Base-by-base conservation (phyloP, 129 eudicot genomes). In the Helianthus tuberosus region DNA sequence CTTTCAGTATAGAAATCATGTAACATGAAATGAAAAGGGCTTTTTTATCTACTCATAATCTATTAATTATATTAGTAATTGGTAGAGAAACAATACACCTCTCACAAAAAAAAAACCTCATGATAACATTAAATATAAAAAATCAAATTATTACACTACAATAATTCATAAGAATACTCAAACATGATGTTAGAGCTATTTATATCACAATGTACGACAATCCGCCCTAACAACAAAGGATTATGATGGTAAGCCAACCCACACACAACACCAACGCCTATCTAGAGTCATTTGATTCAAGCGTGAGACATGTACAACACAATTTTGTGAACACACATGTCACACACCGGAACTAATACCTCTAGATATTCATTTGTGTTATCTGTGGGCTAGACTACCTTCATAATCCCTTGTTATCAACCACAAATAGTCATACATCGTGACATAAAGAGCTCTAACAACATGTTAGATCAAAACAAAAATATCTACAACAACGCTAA, bases 351-450 rank as follows among this genome's bases (percentile, higher is more conserved):
- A 72, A 58, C 48, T 0, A 10, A 72, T 64, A 20, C 3, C 68
- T 64, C 83, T 11, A 79, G 83, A 79, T 66, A 64, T 14, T 38
- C 53, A 79, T 54, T 29, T 0, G 17, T 13, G 8, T 53, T 65
- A 62, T 17, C 10, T 11, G 77, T 79, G 83, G 78, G 73, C 68
- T 79, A 72, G 78, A 65, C 78, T 79, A 79, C 78, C 73, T 72
- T 79, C 83, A 79, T 79, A 79, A 72, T 79, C 78, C 82, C 65
- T 55, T 20, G 69, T 52, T 54, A 9, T 4, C 50, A 7, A 16
- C 9, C 12, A 27, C 38, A 32, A 13, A 79, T 4, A 46, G 83
- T 79, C 78, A 79, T 79, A 79, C 83, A 79, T 65, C 54, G 73
- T 79, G 68, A 79, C 77, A 79, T 79, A 55, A 79, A 79, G 73